Base-by-base conservation (phyloP, 768 basidiomycete species). In the Lactarius hatsudake region DNA sequence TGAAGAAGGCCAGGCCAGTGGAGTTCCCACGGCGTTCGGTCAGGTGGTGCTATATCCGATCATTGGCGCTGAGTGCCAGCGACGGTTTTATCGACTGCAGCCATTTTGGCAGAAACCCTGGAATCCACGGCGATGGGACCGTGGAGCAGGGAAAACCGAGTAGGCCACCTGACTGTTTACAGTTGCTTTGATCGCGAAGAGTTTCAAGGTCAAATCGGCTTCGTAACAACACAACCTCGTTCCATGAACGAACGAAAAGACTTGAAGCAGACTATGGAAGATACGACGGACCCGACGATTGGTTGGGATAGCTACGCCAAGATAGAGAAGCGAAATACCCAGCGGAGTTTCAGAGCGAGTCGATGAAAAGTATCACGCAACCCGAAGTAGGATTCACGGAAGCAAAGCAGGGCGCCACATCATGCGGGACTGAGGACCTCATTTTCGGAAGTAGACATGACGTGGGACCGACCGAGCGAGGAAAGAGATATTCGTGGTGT, bases 401-500 rank as follows among this genome's bases (percentile, higher is more conserved):
- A 57, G 56, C 20, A 32, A 34, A 10, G 12, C 8, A 34, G 60
- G 1, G 20, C 42, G 34, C 60, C 55, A 57, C 54, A 34, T 59
- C 36, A 67, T 63, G 51, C 59, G 62, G 54, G 38, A 59, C 51
- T 15, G 6, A 32, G 56, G 58, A 62, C 45, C 20, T 58, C 34
- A 9, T 32, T 53, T 13, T 17, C 32, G 17, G 48, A 32, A 51
- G 45, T 20, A 67, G 56, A 34, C 20, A 48, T 54, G 61, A 36
- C 59, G 38, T 10, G 26, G 15, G 40, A 15, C 51, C 48, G 38
- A 54, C 26, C 43, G 48, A 53, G 43, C 56, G 13, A 20, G 28
- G 36, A 38, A 48, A 58, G 30, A 42, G 18, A 34, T 23, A 8
- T 45, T 36, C 40, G 40, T 20, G 48, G 36, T 40, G 12, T 18